Evolutionary conservation across 345 rosid species (phyloP).

Genomic region (Salix koriyanagi): DNA sequence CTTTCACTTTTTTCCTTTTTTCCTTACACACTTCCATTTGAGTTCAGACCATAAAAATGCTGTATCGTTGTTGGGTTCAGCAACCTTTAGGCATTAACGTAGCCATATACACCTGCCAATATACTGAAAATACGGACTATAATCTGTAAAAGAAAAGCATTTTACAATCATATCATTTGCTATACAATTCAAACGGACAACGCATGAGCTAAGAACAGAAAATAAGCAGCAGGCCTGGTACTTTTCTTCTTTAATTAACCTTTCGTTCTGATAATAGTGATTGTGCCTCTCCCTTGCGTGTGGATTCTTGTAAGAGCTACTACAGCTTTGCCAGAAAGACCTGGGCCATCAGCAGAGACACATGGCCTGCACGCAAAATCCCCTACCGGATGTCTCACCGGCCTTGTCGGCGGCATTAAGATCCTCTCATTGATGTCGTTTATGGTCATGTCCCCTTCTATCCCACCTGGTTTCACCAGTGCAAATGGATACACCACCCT

Average conservation of each 20-base stretch:
- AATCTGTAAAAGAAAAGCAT: constrained; percentile 7
- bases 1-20: constrained; percentile 18
- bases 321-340: constrained; percentile 90
- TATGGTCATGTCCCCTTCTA: constrained; percentile 71
- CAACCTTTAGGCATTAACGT: not conserved
- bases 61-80: not conserved
- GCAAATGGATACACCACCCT: constrained; percentile 90
- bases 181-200: constrained; percentile 22
- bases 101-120: not conserved
- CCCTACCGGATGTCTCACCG: constrained; percentile 92
- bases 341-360: constrained; percentile 55
- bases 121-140: not conserved
- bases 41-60: constrained; percentile 18
- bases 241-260: constrained; percentile 41
- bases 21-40: constrained; percentile 35
- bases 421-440: constrained; percentile 81
- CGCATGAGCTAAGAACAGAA: constrained; percentile 6
- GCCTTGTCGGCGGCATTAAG: constrained; percentile 74
- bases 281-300: constrained; percentile 90
- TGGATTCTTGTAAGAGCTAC: constrained; percentile 91
- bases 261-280: constrained; percentile 94
- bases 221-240: not conserved
- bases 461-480: constrained; percentile 89
- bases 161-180: constrained; percentile 10
- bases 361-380: constrained; percentile 82